A percentile compares a stretch with the other conserved stretches of the same genome.
Evolutionary conservation across 1,284 basidiomycete genomes (phyloP).

Genomic region (Melampsora americana): DNA sequence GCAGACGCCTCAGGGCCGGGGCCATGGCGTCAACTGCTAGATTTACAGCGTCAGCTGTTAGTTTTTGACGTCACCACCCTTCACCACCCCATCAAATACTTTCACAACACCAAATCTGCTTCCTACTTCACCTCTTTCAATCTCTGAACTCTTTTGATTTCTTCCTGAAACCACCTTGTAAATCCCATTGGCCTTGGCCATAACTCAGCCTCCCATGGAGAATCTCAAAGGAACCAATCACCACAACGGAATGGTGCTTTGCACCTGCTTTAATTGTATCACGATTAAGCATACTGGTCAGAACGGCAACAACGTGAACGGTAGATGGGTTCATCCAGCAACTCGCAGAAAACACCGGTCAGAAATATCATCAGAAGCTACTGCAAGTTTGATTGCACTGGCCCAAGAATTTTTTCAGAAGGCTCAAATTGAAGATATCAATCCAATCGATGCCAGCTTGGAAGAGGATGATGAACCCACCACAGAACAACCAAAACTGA

Average conservation of each 20-base stretch:
- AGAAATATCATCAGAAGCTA: not conserved
- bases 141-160: too few species aligned
- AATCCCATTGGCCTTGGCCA: too few species aligned
- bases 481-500: not conserved
- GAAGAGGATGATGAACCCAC: not conserved
- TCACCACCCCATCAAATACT: too few species aligned
- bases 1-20: too few species aligned
- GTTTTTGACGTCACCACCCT: too few species aligned
- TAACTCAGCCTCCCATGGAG: not conserved
- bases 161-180: too few species aligned
- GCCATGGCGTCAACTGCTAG: too few species aligned
- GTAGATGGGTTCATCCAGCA: not conserved
- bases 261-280: conserved; percentile 2
- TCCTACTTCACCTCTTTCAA: too few species aligned
- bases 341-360: not conserved
- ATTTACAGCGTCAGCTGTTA: too few species aligned
- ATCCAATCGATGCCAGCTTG: not conserved
- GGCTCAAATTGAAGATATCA: not conserved
- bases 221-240: not conserved
- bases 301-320: not conserved
- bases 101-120: too few species aligned
- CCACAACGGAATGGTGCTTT: not conserved
- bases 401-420: not conserved
- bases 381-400: not conserved
- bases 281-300: not conserved